Evolutionary conservation across 768 basidiomycete genomes (phyloP), one percentile per base, ranked within the genome.

Genomic region (Boletus tylopilopsis): DNA sequence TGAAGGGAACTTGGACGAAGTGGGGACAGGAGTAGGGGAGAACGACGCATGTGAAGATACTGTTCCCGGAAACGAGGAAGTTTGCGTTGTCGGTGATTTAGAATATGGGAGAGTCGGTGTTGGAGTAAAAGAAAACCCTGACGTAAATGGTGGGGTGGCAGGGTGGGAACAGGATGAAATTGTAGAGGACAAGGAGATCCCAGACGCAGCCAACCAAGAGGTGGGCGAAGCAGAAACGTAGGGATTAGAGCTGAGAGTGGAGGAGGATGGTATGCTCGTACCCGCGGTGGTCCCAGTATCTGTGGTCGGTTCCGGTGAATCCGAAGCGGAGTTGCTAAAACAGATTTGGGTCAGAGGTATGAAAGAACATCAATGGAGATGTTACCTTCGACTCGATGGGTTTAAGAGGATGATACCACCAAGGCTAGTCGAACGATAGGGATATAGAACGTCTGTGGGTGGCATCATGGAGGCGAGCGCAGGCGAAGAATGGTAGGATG

Each of bases 201-300:
- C 24, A 32, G 45, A 49, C n/a, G 36, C 32, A 51, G 50, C 30
- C 7, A 22, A 36, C 15, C 18, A 4, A 35, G 27, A 41, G 3
- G 48, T 36, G 18, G 22, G 27, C 5, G 49, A 38, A 33, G 40
- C 10, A 42, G 54, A 50, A 52, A 56, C 24, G 44, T 45, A 23
- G 38, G 54, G 40, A 64, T 62, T 43, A 56, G 62, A 54, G 50
- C 47, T 40, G 36, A 42, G 45, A 48, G 37, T 1, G 21, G 41
- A 45, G 27, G 47, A 56, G 15, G 39, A 37, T 23, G 44, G 45
- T 34, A 43, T 27, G 57, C 50, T 50, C 63, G 42, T 57, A 65
- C 63, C 55, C 55, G 35, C 19, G 35, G 44, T 64, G 21, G 55
- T 30, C 32, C 25, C 29, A 24, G 52, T 42, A 30, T 45, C 32